Percentiles rank a stretch among this genome's conserved stretches.
Evolutionary conservation across 352 stramenopile genomes (phyloP).

Genomic region (Ophiocytium majus): DNA sequence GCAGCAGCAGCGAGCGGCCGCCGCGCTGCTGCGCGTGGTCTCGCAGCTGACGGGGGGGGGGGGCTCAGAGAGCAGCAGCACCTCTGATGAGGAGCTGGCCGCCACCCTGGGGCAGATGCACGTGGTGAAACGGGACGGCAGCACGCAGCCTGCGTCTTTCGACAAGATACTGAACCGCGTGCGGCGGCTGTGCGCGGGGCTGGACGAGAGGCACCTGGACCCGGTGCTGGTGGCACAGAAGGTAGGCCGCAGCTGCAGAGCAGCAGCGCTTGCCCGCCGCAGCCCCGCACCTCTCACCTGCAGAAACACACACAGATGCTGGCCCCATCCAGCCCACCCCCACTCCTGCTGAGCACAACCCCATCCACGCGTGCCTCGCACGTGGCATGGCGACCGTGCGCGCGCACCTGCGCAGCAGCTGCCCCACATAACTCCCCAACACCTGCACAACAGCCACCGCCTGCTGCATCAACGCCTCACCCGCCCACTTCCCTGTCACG

Average conservation of each 20-base stretch:
- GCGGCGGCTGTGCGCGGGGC: conserved; percentile 82
- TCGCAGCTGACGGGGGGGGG: not conserved
- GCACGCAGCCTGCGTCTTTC: conserved; percentile 77
- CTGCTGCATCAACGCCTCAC: too few relatives aligned
- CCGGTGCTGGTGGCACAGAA: conserved; percentile 49
- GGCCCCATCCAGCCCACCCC: too few relatives aligned
- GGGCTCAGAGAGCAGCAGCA: not conserved
- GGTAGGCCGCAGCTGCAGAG: conserved; percentile 18
- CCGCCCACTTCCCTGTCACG: too few relatives aligned
- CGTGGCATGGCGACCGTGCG: too few relatives aligned
- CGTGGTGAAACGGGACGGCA: conserved; percentile 79
- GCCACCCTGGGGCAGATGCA: conserved; percentile 63
- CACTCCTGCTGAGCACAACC: too few relatives aligned
- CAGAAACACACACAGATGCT: too few relatives aligned
- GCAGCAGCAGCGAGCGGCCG: not conserved
- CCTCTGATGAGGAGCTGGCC: not conserved
- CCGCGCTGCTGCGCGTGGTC: not conserved
- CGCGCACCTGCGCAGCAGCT: too few relatives aligned
- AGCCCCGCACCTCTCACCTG: too few relatives aligned
- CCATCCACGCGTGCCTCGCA: too few relatives aligned
- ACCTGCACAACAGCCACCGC: too few relatives aligned
- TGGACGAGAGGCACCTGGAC: conserved; percentile 66
- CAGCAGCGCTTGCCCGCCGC: too few relatives aligned
- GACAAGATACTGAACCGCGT: conserved; percentile 86
- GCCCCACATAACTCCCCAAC: too few relatives aligned